Evolutionary conservation across 192 early-diverging fungal genomes (phyloP).

Genomic region (Gorgonomyces haynaldii): DNA sequence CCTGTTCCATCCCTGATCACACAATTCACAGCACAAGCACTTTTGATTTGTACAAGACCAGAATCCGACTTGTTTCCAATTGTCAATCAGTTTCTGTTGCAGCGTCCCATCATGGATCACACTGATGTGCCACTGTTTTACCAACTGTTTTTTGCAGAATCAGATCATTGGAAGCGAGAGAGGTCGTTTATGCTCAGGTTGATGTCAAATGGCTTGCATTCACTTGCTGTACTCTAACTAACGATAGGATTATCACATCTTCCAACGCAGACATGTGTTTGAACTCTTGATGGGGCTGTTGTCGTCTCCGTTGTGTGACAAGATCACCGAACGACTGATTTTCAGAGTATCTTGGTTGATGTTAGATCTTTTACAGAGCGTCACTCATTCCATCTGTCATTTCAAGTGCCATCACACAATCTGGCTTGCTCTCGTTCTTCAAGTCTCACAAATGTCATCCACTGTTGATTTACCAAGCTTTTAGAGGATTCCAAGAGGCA

Average conservation of each 20-base stretch:
- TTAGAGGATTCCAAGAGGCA: background rate
- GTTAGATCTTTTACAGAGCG: constrained; percentile 41
- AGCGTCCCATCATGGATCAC: constrained; percentile 59
- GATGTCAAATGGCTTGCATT: constrained; percentile 46
- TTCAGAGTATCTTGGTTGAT: constrained; percentile 8
- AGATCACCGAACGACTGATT: constrained; percentile 20
- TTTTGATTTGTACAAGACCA: constrained; percentile 52
- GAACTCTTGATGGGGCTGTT: constrained; percentile 60
- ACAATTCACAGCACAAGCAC: constrained; percentile 53
- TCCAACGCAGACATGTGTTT: constrained; percentile 56
- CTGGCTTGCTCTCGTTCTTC: constrained; percentile 47
- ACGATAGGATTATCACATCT: constrained; percentile 51
- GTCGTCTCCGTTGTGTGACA: constrained; percentile 54
- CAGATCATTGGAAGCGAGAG: constrained; percentile 52
- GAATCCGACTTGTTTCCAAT: constrained; percentile 65
- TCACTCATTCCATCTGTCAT: constrained; percentile 40
- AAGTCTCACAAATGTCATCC: constrained; percentile 13
- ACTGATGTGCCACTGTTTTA: constrained; percentile 79
- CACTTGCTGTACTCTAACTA: constrained; percentile 23
- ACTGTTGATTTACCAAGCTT: background rate
- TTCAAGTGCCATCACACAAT: constrained; percentile 46
- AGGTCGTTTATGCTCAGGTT: constrained; percentile 62
- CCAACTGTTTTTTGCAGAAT: constrained; percentile 57
- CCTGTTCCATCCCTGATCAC: constrained; percentile 45
- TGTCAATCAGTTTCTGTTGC: constrained; percentile 63